These are phyloP conservation scores for Lactarius hengduanensis DNA, from an alignment of 768 basidiomycete species.

Conservation along the genomic window DNA sequence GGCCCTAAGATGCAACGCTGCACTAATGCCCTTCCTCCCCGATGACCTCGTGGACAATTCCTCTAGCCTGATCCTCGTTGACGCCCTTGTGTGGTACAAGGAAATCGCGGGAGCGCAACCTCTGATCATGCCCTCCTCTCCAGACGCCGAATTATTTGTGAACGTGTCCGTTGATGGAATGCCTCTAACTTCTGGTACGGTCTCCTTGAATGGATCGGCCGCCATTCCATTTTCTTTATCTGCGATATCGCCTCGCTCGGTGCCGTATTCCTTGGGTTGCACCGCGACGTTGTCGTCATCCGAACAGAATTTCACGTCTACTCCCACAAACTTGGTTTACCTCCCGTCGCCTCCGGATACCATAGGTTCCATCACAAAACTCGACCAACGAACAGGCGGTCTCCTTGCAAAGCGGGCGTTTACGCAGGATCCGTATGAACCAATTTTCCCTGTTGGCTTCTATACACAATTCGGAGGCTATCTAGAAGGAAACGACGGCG, in stretches of 20 bases:
- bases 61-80: slow-evolving; percentile 38
- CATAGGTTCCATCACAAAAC: slow-evolving; percentile 45
- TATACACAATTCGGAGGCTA: slow-evolving; percentile 62
- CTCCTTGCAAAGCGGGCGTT: slow-evolving; percentile 41
- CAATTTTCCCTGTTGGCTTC: slow-evolving; percentile 69
- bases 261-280: slow-evolving; percentile 38
- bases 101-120: slow-evolving; percentile 39
- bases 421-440: slow-evolving; percentile 33
- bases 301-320: slow-evolving; percentile 36
- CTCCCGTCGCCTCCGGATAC: slow-evolving; percentile 39
- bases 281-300: slow-evolving; percentile 31
- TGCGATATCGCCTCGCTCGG: slow-evolving; percentile 34
- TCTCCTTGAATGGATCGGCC: slow-evolving; percentile 42
- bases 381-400: slow-evolving; percentile 47
- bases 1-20: slow-evolving; percentile 48
- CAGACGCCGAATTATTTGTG: slow-evolving; percentile 30
- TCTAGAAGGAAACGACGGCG: slow-evolving; percentile 49
- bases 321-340: slow-evolving; percentile 39
- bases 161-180: slow-evolving; percentile 35
- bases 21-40: slow-evolving; percentile 47
- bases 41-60: slow-evolving; percentile 35
- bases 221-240: slow-evolving; percentile 39
- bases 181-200: slow-evolving; percentile 30
- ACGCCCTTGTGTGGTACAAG: slow-evolving; percentile 39
- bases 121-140: slow-evolving; percentile 31